phyloP scores from a whole-genome alignment of 441 rosid species.

The California macrophylla region DNA sequence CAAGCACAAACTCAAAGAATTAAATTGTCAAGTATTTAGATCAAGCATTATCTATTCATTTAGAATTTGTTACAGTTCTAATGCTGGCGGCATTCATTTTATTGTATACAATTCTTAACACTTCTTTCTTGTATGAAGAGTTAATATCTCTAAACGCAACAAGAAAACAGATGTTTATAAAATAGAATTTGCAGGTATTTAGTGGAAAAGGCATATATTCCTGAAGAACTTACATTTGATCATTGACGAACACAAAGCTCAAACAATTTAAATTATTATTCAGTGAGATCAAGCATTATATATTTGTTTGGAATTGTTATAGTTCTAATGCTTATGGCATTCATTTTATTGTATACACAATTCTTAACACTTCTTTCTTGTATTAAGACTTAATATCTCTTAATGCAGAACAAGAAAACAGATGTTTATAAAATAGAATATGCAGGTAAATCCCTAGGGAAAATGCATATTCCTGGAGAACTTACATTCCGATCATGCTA shows the following conservation, averaged over 20 bases:
- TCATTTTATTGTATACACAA: no score
- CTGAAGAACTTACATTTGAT: conserved; percentile 59
- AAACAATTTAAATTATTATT: no score
- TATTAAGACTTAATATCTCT: not conserved
- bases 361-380: not conserved
- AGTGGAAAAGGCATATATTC: conserved; percentile 8
- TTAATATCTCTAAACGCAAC: not conserved
- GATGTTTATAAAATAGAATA: not conserved
- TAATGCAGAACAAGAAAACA: not conserved
- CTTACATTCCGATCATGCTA: conserved; percentile 94
- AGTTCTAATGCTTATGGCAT: no score
- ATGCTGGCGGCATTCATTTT: no score
- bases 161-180: not conserved
- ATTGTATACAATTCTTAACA: no score
- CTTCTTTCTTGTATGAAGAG: not conserved
- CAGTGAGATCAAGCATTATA: no score
- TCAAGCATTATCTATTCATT: no score
- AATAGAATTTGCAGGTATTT: not conserved
- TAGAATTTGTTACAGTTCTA: no score
- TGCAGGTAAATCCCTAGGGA: conserved; percentile 1
- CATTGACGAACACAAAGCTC: no score
- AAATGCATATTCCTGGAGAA: conserved; percentile 15
- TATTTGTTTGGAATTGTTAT: no score
- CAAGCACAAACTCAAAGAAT: not conserved
- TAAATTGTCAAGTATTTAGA: no score